Evolutionary conservation across 148 eudicot genomes (phyloP).

Genomic region (Oxyria digyna): DNA sequence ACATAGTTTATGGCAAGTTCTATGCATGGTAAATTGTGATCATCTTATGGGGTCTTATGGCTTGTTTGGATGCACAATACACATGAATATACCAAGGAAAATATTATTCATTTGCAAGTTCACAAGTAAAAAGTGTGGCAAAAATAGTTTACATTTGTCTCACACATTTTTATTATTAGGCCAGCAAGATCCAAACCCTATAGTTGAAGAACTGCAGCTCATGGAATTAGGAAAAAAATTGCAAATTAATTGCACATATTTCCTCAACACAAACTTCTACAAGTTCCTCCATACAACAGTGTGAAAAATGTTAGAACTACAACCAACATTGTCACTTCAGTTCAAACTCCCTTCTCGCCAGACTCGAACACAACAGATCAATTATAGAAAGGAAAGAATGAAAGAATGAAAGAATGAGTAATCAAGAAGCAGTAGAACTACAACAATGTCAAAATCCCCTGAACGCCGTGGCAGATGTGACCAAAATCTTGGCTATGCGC

Average conservation of each 20-base stretch:
- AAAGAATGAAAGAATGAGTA: conserved; percentile 2
- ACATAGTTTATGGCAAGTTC: too few relatives aligned
- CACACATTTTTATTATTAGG: too few relatives aligned
- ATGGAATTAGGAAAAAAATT: background rate
- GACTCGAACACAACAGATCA: background rate
- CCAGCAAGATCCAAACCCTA: too few relatives aligned
- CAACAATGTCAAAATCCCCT: background rate
- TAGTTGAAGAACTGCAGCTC: too few relatives aligned
- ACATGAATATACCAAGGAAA: too few relatives aligned
- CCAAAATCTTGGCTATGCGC: background rate
- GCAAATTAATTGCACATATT: background rate
- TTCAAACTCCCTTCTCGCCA: background rate
- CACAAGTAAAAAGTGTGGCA: too few relatives aligned
- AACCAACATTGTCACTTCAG: background rate
- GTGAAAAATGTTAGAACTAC: background rate
- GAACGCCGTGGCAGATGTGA: background rate
- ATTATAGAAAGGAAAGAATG: background rate
- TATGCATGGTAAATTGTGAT: too few relatives aligned
- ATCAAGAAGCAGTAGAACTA: background rate
- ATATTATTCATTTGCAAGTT: too few relatives aligned
- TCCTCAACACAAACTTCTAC: background rate
- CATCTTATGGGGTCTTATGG: too few relatives aligned
- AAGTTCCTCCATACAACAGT: background rate
- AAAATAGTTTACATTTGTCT: too few relatives aligned
- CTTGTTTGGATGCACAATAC: too few relatives aligned